Evolutionary conservation across 352 stramenopile genomes (phyloP), one percentile per base, ranked within the genome.

Genomic region (Hyaloperonospora arabidopsidis): DNA sequence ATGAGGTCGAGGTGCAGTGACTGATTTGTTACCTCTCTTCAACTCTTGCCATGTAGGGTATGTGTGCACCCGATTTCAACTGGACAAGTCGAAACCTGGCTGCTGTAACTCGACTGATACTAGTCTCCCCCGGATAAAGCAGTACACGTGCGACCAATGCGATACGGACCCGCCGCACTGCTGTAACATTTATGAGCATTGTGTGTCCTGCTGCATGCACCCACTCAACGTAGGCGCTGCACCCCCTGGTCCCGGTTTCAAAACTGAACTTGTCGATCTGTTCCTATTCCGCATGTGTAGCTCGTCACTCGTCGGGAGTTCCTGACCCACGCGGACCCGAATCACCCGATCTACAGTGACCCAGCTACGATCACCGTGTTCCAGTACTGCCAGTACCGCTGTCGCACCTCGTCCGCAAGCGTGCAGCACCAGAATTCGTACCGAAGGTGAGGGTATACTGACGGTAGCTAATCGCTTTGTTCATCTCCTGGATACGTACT

Each of bases 401-500:
- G 79, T 43, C 76, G 79, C n/a, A 86, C 79, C 29, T 87, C 79
- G 23, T 86, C 79, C 11, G 75, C 74, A 12, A 87, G 79, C 19
- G 73, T 89, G 28, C 76, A 89, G 48, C 74, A 87, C 49, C 79
- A 89, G 51, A 87, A 89, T 22, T 87, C 76, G 2, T 89, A 87
- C 47, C 72, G 76, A 51, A 87, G 74, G 79, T 89, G 29, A 44
- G 45, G 35, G 18, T 41, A 11, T 2, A 11, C 15, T 23, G 17
- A 5, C 34, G 15, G 32, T 36, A 45, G 28, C 38, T 46, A 32
- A 2, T 39, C 23, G 23, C 57, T 35, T 50, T 21, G 29, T 14
- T 55, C 23, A 49, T 7, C 13, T 44, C 8, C 25, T 32, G 8
- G 25, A 4, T 32, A 32, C 8, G 25, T 32, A 32, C 25, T 32